These are phyloP conservation scores for Cadophora sp. DNA, from an alignment of 2,329 filamentous ascomycete genomes.

Conservation along the genomic window DNA sequence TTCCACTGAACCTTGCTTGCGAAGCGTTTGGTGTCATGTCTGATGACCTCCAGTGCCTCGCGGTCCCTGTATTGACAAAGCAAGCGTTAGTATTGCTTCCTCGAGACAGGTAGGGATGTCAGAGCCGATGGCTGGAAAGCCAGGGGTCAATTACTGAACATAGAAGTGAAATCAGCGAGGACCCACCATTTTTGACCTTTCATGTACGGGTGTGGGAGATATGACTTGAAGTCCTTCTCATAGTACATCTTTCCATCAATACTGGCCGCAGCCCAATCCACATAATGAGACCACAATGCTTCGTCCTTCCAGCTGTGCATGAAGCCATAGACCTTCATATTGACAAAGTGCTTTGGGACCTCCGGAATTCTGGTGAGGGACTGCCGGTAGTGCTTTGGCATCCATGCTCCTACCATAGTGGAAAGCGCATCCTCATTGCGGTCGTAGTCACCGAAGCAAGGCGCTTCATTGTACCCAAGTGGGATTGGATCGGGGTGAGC, in stretches of 20 bases:
- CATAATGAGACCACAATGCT: not conserved
- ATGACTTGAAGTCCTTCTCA: not conserved
- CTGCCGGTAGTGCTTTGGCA: not conserved
- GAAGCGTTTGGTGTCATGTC: not conserved
- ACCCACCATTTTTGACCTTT: not conserved
- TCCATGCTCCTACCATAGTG: not conserved
- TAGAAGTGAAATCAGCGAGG: too few relatives aligned
- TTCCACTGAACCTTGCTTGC: not conserved
- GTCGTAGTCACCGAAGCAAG: not conserved
- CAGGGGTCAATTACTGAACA: not conserved
- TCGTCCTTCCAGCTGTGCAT: not conserved
- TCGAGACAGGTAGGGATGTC: not conserved
- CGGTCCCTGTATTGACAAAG: not conserved
- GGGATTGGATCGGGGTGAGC: not conserved
- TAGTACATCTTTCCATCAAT: not conserved
- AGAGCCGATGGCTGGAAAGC: too few relatives aligned
- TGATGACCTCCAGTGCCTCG: not conserved
- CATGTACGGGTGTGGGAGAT: slow-evolving; percentile 1
- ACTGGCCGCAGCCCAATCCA: not conserved
- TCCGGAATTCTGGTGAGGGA: too few relatives aligned
- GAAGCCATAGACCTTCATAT: not conserved
- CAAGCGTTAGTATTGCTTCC: not conserved
- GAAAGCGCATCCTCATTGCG: not conserved
- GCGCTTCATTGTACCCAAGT: not conserved
- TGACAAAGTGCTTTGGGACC: not conserved